Conservation (phyloP, 1,139 yeast genomes). For the Arxiozyma bovina region DNA sequence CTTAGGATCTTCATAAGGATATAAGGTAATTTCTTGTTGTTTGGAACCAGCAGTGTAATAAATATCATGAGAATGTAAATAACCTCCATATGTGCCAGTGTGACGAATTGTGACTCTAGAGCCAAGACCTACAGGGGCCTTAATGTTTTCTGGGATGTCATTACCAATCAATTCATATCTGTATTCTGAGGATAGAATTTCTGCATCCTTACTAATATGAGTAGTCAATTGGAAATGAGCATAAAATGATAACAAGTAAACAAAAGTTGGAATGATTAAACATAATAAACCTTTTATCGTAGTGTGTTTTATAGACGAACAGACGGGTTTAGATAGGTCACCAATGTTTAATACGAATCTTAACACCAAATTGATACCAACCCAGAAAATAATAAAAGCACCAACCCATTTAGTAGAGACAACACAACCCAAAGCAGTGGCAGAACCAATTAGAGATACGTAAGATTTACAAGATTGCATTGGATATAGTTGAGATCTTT, state of each 20-base stretch:
- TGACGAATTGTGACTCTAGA: slow-evolving; percentile 78
- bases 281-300: slow-evolving; percentile 45
- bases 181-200: slow-evolving; percentile 84
- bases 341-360: slow-evolving; percentile 86
- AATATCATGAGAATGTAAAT: slow-evolving; percentile 83
- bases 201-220: slow-evolving; percentile 78
- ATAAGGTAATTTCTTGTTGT: slow-evolving; percentile 88
- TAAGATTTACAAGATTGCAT: slow-evolving; percentile 66
- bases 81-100: slow-evolving; percentile 81
- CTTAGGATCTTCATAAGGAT: slow-evolving; percentile 82
- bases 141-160: slow-evolving; percentile 53
- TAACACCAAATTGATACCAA: slow-evolving; percentile 61
- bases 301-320: slow-evolving; percentile 34
- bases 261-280: slow-evolving; percentile 56
- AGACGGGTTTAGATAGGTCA: slow-evolving; percentile 47
- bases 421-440: slow-evolving; percentile 78
- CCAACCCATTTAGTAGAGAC: slow-evolving; percentile 95
- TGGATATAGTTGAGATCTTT: slow-evolving; percentile 67
- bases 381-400: slow-evolving; percentile 85
- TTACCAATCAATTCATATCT: slow-evolving; percentile 68
- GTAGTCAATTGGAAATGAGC: slow-evolving; percentile 64
- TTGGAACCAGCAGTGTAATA: slow-evolving; percentile 84
- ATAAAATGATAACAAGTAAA: slow-evolving; percentile 66
- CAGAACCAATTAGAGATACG: slow-evolving; percentile 60
- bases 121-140: slow-evolving; percentile 80